phyloP scores from a whole-genome alignment of 352 stramenopile genomes.

The Pythium myriotylum region DNA sequence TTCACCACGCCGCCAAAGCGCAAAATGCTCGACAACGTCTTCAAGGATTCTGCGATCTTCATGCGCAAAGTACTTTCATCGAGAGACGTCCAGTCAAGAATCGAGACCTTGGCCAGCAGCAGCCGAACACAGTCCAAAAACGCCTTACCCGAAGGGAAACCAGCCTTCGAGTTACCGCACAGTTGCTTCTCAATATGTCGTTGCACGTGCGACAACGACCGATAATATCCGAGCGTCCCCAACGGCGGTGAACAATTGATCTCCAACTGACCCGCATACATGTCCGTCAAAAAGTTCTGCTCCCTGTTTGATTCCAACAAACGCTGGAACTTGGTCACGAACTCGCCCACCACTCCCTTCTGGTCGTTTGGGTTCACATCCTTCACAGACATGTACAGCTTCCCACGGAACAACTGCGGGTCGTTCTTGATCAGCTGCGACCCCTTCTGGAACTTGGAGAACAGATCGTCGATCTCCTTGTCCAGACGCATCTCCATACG shows the following conservation, averaged over 20 bases:
- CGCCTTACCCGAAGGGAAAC: constrained; percentile 44
- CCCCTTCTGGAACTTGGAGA: constrained; percentile 70
- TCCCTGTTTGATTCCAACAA: constrained; percentile 53
- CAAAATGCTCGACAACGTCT: constrained; percentile 47
- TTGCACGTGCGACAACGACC: constrained; percentile 47
- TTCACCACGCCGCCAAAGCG: constrained; percentile 50
- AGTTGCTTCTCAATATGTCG: constrained; percentile 37
- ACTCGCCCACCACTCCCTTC: constrained; percentile 49
- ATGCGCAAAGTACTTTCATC: constrained; percentile 55
- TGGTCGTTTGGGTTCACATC: constrained; percentile 74
- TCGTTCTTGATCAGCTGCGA: constrained; percentile 64
- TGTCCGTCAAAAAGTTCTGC: constrained; percentile 64
- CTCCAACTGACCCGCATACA: constrained; percentile 56
- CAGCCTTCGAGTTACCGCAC: constrained; percentile 28
- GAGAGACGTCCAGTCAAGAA: constrained; percentile 75
- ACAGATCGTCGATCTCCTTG: constrained; percentile 74
- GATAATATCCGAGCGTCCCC: constrained; percentile 66
- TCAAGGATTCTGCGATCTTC: constrained; percentile 51
- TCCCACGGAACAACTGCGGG: constrained; percentile 34
- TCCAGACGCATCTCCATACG: constrained; percentile 79
- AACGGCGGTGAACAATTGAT: constrained; percentile 58
- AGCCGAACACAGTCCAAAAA: constrained; percentile 76
- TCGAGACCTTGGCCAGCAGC: constrained; percentile 75
- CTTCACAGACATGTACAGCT: constrained; percentile 74
- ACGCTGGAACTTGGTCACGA: constrained; percentile 48